Conservation (phyloP, 148 eudicot species). For the Vaccinium darrowii region DNA sequence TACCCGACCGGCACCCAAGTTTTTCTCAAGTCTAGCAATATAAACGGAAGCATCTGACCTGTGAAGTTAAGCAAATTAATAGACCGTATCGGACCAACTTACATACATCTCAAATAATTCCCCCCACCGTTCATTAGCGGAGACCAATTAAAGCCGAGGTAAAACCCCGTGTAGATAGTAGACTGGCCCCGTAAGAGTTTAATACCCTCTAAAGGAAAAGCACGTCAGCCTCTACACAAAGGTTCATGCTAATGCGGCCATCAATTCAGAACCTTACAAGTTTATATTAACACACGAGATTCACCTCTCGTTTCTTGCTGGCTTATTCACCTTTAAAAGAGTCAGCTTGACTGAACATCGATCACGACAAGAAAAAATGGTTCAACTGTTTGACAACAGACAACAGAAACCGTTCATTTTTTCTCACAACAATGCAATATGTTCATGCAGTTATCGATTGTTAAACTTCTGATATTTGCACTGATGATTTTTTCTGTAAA, state of each 20-base stretch:
- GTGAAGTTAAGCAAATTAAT: too few species aligned
- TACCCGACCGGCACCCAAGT: too few species aligned
- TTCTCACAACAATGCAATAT: too few species aligned
- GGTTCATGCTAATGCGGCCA: neutral
- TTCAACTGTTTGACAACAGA: too few species aligned
- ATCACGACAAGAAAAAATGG: too few species aligned
- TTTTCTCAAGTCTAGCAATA: neutral
- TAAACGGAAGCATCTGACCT: neutral
- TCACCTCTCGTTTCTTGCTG: neutral
- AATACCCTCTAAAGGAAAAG: neutral
- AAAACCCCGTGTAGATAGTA: neutral
- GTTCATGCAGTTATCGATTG: too few species aligned
- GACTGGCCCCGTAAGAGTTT: neutral
- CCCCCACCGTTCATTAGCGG: neutral
- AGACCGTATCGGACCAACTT: neutral
- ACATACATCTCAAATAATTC: neutral
- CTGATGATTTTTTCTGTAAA: too few species aligned
- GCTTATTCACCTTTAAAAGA: neutral
- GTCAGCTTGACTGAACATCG: neutral
- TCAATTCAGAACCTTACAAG: neutral
- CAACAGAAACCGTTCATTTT: too few species aligned
- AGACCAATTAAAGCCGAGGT: neutral
- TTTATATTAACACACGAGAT: neutral
- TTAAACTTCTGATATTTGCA: too few species aligned
- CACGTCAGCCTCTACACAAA: neutral